Percentiles rank a stretch among this genome's conserved stretches.
These are phyloP conservation scores for Rhypophila decipiens DNA, from an alignment of 495 filamentous ascomycete genomes.

Conservation along the genomic window DNA sequence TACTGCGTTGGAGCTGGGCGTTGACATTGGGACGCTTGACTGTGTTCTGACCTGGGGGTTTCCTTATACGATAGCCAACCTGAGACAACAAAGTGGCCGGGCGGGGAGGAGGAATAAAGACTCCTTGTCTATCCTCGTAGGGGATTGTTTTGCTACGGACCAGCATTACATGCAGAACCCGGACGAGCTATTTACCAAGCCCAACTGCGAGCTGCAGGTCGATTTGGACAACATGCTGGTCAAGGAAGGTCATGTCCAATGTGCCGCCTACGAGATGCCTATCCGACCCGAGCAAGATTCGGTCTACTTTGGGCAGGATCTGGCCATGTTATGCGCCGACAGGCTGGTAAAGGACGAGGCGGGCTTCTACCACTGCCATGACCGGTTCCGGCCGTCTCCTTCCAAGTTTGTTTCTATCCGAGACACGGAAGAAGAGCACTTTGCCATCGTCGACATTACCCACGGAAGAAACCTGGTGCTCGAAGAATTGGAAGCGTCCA, in stretches of 20 bases:
- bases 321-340: slow-evolving; percentile 65
- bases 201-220: slow-evolving; percentile 81
- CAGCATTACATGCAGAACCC: slow-evolving; percentile 97
- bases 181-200: slow-evolving; percentile 90
- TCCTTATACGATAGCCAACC: slow-evolving; percentile 88
- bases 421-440: slow-evolving; percentile 87
- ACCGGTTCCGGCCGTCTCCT: slow-evolving; percentile 79
- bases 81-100: slow-evolving; percentile 90
- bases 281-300: slow-evolving; percentile 70
- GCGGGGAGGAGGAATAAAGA: slow-evolving; percentile 92
- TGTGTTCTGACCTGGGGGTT: slow-evolving; percentile 93
- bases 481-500: slow-evolving; percentile 91
- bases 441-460: slow-evolving; percentile 86
- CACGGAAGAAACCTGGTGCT: slow-evolving; percentile 76
- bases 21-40: slow-evolving; percentile 94
- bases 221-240: slow-evolving; percentile 89
- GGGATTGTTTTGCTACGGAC: slow-evolving; percentile 88
- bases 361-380: slow-evolving; percentile 85
- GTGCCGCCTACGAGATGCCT: slow-evolving; percentile 92
- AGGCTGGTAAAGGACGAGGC: slow-evolving; percentile 65
- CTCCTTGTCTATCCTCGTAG: slow-evolving; percentile 83
- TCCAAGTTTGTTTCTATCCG: slow-evolving; percentile 81
- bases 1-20: slow-evolving; percentile 84
- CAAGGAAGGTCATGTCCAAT: slow-evolving; percentile 90
- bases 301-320: slow-evolving; percentile 71